These are phyloP conservation scores for Ramaria sp. DNA, from an alignment of 768 basidiomycete genomes.

Conservation along the genomic window DNA sequence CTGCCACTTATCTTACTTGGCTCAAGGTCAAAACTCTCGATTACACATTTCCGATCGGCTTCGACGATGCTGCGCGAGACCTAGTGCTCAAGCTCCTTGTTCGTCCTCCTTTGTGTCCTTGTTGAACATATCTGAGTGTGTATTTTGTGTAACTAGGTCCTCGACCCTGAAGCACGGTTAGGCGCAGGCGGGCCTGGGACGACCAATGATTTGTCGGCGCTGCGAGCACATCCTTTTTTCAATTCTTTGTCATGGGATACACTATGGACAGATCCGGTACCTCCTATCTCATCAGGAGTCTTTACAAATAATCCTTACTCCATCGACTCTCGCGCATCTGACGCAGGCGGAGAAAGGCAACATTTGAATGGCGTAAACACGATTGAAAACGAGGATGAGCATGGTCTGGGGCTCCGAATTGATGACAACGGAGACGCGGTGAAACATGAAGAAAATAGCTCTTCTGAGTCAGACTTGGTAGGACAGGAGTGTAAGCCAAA, in stretches of 20 bases:
- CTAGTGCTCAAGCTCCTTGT: constrained; percentile 73
- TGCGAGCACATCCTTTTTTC: constrained; percentile 57
- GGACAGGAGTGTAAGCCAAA: no score
- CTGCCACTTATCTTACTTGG: constrained; percentile 90
- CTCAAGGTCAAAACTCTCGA: constrained; percentile 86
- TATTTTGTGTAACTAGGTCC: constrained; percentile 26
- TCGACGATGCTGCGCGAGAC: constrained; percentile 73
- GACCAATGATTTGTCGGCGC: constrained; percentile 29
- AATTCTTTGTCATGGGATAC: constrained; percentile 44
- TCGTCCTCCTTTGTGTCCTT: constrained; percentile 14
- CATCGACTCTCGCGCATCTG: constrained; percentile 27
- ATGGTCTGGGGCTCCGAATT: background rate
- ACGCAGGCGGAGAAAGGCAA: constrained; percentile 46
- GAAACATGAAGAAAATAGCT: background rate
- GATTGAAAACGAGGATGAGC: constrained; percentile 16
- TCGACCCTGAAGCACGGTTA: constrained; percentile 47
- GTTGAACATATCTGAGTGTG: background rate
- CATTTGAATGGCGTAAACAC: constrained; percentile 26
- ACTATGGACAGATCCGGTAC: constrained; percentile 55
- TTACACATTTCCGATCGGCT: constrained; percentile 78
- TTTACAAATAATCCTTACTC: constrained; percentile 33
- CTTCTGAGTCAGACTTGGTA: no score
- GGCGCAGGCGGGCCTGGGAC: constrained; percentile 39
- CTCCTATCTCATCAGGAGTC: constrained; percentile 46
- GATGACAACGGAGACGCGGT: background rate